Percentiles rank a stretch among this genome's conserved stretches.
Evolutionary conservation across 805 yeast genomes (phyloP).

Genomic region (Ogataea salicorniae): DNA sequence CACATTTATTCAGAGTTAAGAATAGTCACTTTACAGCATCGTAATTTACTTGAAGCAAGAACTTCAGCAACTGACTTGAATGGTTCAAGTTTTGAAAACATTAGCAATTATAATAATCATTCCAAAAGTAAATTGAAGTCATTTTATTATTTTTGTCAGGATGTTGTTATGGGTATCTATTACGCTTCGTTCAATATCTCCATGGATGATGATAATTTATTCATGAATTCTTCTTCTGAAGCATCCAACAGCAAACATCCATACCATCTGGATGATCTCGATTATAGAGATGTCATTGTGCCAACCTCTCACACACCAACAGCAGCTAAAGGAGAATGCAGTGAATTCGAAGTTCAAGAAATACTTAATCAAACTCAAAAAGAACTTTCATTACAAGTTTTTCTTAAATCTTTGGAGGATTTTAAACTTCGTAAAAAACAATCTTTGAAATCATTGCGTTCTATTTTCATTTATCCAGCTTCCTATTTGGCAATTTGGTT

Average conservation of each 20-base stretch:
- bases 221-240: conserved; percentile 1
- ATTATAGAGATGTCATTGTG: conserved; percentile 1
- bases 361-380: conserved; percentile 2
- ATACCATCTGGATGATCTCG: background rate
- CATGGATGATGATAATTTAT: conserved; percentile 6
- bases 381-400: conserved; percentile 8
- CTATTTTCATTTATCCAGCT: conserved; percentile 16
- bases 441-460: conserved; percentile 13
- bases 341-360: background rate
- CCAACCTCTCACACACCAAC: no score
- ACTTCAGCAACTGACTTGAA: background rate
- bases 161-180: conserved; percentile 12
- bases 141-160: background rate
- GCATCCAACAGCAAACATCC: background rate
- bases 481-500: conserved; percentile 15
- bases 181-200: conserved; percentile 11
- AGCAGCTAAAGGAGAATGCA: no score
- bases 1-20: conserved; percentile 10
- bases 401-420: conserved; percentile 10
- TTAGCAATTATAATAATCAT: background rate
- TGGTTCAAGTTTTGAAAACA: background rate
- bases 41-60: conserved; percentile 1
- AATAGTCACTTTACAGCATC: conserved; percentile 10
- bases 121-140: background rate
- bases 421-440: conserved; percentile 15